Evolutionary conservation across 305 asterid genomes (phyloP).

Genomic region (Fraxinus nigra): DNA sequence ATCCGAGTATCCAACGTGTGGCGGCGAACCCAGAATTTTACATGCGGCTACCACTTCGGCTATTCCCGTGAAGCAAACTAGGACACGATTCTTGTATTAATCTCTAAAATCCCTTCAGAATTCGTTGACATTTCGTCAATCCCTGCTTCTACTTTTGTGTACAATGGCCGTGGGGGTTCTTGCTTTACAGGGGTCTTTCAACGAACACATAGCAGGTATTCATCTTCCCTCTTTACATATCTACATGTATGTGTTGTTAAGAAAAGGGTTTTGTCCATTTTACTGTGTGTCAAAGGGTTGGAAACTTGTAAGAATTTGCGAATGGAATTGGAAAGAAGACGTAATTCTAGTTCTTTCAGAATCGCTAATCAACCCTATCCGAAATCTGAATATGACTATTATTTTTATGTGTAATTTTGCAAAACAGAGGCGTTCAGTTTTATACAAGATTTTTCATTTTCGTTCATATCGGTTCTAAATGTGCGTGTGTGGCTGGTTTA

Average conservation of each 20-base stretch:
- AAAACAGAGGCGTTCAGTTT: not conserved
- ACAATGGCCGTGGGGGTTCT: constrained; percentile 85
- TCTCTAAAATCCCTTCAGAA: not conserved
- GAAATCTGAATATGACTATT: not conserved
- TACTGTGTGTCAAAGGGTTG: not conserved
- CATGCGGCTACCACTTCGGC: not conserved
- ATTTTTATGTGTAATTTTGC: not conserved
- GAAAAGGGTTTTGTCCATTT: not conserved
- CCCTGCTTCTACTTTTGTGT: not conserved
- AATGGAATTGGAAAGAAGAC: not conserved
- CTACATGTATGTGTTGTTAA: not conserved
- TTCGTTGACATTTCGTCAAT: not conserved
- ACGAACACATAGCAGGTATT: constrained; percentile 89
- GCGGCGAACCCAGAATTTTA: constrained; percentile 26
- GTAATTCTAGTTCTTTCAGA: not conserved
- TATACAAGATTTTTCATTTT: not conserved
- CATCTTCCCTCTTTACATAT: not conserved
- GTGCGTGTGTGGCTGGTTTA: constrained; percentile 29
- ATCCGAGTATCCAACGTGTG: not conserved
- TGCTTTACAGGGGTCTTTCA: constrained; percentile 94
- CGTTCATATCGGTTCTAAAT: not conserved
- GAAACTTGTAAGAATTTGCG: not conserved
- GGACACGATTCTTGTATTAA: constrained; percentile 40
- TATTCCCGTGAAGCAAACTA: constrained; percentile 46
- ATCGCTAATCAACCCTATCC: not conserved